phyloP scores from a whole-genome alignment of 2,329 filamentous ascomycete species.

The Fusarium dimerum region DNA sequence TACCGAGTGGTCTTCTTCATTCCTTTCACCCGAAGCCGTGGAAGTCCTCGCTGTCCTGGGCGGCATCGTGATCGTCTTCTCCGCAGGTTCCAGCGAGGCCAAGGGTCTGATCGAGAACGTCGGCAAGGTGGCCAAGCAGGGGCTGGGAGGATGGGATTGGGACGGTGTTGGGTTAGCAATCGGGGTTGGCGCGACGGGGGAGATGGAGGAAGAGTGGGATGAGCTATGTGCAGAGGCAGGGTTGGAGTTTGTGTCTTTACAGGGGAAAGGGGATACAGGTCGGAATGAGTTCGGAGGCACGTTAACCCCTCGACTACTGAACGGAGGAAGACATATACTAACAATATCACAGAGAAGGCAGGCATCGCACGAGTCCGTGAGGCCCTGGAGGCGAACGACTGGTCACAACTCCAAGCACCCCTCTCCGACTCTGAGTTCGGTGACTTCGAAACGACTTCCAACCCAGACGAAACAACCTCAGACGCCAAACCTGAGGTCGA shows the following conservation, averaged over 20 bases:
- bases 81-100: conserved; percentile 19
- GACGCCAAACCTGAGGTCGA: conserved; percentile 41
- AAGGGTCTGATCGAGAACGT: conserved; percentile 50
- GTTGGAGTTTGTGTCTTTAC: conserved; percentile 63
- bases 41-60: conserved; percentile 64
- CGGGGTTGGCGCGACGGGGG: conserved; percentile 48
- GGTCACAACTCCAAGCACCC: conserved; percentile 43
- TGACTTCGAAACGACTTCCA: conserved; percentile 36
- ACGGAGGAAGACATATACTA: conserved; percentile 10
- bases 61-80: conserved; percentile 52
- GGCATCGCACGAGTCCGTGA: conserved; percentile 61
- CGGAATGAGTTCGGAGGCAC: conserved; percentile 62
- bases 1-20: conserved; percentile 57
- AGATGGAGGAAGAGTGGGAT: conserved; percentile 60
- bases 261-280: conserved; percentile 36
- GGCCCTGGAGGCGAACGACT: conserved; percentile 67
- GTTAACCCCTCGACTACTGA: conserved; percentile 14
- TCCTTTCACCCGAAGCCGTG: conserved; percentile 60
- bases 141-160: conserved; percentile 63
- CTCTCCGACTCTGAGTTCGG: conserved; percentile 32
- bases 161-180: conserved; percentile 64
- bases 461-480: conserved; percentile 31
- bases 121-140: conserved; percentile 55
- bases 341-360: conserved; percentile 49
- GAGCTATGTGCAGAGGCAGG: conserved; percentile 57